Conservation (phyloP, 164 flowering plant species). For the Santalum album region DNA sequence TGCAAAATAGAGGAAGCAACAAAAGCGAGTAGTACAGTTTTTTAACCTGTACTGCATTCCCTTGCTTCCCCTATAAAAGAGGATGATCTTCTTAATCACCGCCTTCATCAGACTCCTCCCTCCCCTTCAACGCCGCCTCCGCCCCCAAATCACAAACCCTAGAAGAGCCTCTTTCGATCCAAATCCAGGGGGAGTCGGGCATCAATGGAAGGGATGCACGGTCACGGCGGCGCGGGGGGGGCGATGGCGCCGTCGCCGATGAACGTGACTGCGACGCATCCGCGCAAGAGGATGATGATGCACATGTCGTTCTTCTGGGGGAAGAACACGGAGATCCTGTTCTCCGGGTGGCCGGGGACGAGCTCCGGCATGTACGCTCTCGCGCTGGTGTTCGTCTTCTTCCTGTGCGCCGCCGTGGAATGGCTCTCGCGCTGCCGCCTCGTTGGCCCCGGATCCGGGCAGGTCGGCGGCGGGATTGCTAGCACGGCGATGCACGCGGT, state of each 20-base stretch:
- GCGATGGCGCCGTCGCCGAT: background rate
- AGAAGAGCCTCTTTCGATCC: too few relatives aligned
- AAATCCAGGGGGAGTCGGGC: too few relatives aligned
- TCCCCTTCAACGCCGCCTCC: too few relatives aligned
- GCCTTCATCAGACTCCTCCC: too few relatives aligned
- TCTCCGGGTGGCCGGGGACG: constrained; percentile 35
- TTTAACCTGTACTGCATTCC: too few relatives aligned
- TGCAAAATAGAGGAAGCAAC: too few relatives aligned
- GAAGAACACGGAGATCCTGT: constrained; percentile 24
- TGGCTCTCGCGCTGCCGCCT: constrained; percentile 20
- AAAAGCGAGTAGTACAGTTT: too few relatives aligned
- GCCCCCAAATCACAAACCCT: too few relatives aligned
- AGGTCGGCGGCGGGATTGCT: constrained; percentile 9
- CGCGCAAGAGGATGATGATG: constrained; percentile 10
- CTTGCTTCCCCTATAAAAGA: too few relatives aligned
- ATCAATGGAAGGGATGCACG: too few relatives aligned
- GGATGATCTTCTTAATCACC: too few relatives aligned
- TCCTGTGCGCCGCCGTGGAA: constrained; percentile 25
- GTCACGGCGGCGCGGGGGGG: too few relatives aligned
- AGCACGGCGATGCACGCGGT: constrained; percentile 20
- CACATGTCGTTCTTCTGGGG: constrained; percentile 51
- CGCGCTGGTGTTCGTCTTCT: constrained; percentile 25
- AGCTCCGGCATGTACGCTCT: constrained; percentile 30
- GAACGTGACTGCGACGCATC: background rate
- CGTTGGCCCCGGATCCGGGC: constrained; percentile 11